Evolutionary conservation across 768 basidiomycete species (phyloP), one percentile per base, ranked within the genome.

Genomic region (Fibroporia radiculosa): DNA sequence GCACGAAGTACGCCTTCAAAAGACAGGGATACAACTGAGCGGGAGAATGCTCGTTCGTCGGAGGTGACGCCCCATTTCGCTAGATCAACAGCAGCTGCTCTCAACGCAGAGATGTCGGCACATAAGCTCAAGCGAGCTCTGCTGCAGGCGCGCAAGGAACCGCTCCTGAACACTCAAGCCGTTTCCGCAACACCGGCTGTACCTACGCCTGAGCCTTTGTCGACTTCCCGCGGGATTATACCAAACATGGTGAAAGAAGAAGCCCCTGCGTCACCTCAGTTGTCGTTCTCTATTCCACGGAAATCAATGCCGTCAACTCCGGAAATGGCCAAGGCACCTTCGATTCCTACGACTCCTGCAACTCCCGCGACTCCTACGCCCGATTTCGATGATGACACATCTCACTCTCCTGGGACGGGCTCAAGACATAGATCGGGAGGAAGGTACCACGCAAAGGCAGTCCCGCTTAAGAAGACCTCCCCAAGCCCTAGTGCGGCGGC

Each of bases 101-200:
- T 93, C 37, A 85, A 87, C 48, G 82, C 86, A 0, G 90, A 92
- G 62, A 71, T 84, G 24, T 76, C 83, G 5, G 83, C 83, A 1
- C 74, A 77, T 40, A 74, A 69, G 48, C 69, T 92, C 44, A 91
- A 90, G 63, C 69, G 69, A 4, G 81, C 81, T 0, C 67, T 92
- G 7, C 62, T 89, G 19, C 58, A 67, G 5, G 71, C 70, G 1
- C 75, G 87, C 26, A 71, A 70, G 44, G 71, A 78, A 48, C 88
- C 89, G 0, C 62, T 85, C 27, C 62, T 90, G 31, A 90, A 86
- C 56, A 74, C 65, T 5, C 74, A 69, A 44, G 80, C 74, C 1
- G 54, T 51, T 1, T 44, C 52, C 40, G 54, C 57, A 18, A 54
- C 53, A 2, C 58, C 58, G 3, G 59, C 61, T 10, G 38, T 40